Evolutionary conservation across 2,329 filamentous ascomycete species (phyloP).

Genomic region (Anisogramma anomala): DNA sequence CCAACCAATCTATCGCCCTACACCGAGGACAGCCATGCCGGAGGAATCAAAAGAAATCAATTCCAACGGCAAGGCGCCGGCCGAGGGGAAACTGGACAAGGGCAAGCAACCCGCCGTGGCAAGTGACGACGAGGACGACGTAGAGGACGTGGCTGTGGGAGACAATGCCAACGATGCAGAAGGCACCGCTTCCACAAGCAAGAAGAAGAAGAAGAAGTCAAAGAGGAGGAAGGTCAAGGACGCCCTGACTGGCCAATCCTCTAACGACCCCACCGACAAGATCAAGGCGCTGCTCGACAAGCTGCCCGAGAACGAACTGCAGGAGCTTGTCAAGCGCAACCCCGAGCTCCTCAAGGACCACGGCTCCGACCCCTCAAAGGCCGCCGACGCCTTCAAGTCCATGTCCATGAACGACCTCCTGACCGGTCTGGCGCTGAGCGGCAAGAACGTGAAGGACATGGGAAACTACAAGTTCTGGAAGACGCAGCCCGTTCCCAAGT

Average conservation of each 20-base stretch:
- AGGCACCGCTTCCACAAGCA: slow-evolving; percentile 23
- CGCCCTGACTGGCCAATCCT: slow-evolving; percentile 26
- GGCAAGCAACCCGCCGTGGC: slow-evolving; percentile 34
- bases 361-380: slow-evolving; percentile 26
- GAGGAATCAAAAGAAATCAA: slow-evolving; percentile 52
- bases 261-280: slow-evolving; percentile 27
- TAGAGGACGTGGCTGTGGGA: slow-evolving; percentile 28
- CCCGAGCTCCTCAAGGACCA: slow-evolving; percentile 56
- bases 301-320: slow-evolving; percentile 44
- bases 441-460: slow-evolving; percentile 93
- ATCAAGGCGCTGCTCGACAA: slow-evolving; percentile 40
- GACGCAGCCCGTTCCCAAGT: slow-evolving; percentile 87
- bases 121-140: slow-evolving; percentile 36
- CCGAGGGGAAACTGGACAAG: slow-evolving; percentile 28
- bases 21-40: slow-evolving; percentile 26
- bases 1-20: not conserved
- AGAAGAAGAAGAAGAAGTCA: slow-evolving; percentile 55
- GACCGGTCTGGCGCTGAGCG: slow-evolving; percentile 62
- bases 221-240: slow-evolving; percentile 51
- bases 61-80: slow-evolving; percentile 33
- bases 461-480: slow-evolving; percentile 97
- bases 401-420: slow-evolving; percentile 60
- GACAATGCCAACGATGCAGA: slow-evolving; percentile 27
- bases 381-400: slow-evolving; percentile 45
- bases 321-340: slow-evolving; percentile 60